These are phyloP conservation scores for Rhizopogon roseolus DNA, from an alignment of 768 basidiomycete species.

Conservation along the genomic window DNA sequence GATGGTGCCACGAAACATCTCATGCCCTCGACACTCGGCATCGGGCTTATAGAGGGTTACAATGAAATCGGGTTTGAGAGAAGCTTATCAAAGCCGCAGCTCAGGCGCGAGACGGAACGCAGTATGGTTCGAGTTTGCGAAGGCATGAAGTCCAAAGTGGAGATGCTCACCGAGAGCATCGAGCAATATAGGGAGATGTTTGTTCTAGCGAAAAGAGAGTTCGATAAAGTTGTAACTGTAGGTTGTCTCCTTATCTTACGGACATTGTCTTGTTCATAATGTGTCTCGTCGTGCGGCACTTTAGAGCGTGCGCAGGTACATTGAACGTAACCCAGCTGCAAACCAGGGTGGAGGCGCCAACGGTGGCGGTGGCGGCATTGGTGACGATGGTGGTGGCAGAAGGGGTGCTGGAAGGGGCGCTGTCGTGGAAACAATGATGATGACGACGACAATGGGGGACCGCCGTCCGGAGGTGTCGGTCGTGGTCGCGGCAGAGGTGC, in stretches of 20 bases:
- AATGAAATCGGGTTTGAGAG: conserved; percentile 85
- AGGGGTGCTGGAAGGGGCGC: conserved; percentile 30
- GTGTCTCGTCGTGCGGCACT: not conserved
- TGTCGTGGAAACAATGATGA: conserved; percentile 25
- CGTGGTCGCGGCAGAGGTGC: conserved; percentile 14
- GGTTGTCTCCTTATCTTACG: conserved; percentile 17
- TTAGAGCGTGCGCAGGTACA: conserved; percentile 56
- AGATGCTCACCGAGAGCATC: conserved; percentile 79
- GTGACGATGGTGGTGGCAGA: conserved; percentile 30
- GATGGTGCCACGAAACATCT: conserved; percentile 89
- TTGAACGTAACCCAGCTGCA: conserved; percentile 37
- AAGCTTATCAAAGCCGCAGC: conserved; percentile 88
- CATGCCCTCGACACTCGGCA: conserved; percentile 89
- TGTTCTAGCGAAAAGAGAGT: conserved; percentile 68
- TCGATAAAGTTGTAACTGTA: conserved; percentile 68
- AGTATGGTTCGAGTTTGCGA: conserved; percentile 94
- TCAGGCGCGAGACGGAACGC: conserved; percentile 93
- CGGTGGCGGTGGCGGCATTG: conserved; percentile 27
- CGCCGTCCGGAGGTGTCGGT: conserved; percentile 21
- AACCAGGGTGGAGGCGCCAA: conserved; percentile 33
- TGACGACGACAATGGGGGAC: conserved; percentile 21
- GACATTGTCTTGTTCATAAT: not conserved
- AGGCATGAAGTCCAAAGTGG: conserved; percentile 66
- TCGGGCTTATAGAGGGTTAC: conserved; percentile 93
- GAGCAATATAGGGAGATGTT: conserved; percentile 93